phyloP scores from a whole-genome alignment of 2,329 filamentous ascomycete species.

The Trichophyton schoenleinii region DNA sequence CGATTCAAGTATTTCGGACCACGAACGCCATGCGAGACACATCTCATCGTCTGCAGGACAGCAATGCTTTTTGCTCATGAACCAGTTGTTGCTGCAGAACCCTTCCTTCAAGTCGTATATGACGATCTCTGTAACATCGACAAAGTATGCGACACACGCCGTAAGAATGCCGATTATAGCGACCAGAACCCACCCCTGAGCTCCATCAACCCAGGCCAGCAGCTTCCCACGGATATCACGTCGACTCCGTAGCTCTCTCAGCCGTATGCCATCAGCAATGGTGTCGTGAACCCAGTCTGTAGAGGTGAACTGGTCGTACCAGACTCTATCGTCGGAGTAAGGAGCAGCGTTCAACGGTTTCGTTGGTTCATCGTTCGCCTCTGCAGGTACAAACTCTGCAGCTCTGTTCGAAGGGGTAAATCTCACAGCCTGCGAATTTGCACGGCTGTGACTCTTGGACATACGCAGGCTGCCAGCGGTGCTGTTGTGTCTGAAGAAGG shows the following conservation, averaged over 20 bases:
- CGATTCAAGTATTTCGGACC: conserved; percentile 52
- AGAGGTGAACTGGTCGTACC: conserved; percentile 97
- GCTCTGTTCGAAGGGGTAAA: conserved; percentile 49
- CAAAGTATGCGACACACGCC: conserved; percentile 72
- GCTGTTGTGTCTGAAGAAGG: conserved; percentile 24
- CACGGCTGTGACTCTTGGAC: conserved; percentile 37
- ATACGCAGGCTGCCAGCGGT: conserved; percentile 27
- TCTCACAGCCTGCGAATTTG: conserved; percentile 41
- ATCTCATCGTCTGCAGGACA: conserved; percentile 40
- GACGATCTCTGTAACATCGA: conserved; percentile 73
- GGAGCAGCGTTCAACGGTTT: conserved; percentile 42
- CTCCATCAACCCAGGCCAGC: conserved; percentile 64
- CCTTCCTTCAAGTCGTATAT: conserved; percentile 88
- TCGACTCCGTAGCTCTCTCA: conserved; percentile 66
- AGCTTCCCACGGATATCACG: conserved; percentile 77
- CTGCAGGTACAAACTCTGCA: conserved; percentile 49
- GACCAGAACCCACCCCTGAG: conserved; percentile 88
- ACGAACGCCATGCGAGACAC: conserved; percentile 50
- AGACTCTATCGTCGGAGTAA: conserved; percentile 73
- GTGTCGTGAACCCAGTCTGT: conserved; percentile 98
- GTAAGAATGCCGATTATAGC: conserved; percentile 79
- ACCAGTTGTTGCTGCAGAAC: conserved; percentile 64
- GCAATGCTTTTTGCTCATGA: conserved; percentile 56
- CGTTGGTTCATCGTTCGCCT: conserved; percentile 43
- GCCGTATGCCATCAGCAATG: conserved; percentile 83